Base-by-base conservation (phyloP, 1,284 basidiomycete species). In the Porphyrellus sp. region DNA sequence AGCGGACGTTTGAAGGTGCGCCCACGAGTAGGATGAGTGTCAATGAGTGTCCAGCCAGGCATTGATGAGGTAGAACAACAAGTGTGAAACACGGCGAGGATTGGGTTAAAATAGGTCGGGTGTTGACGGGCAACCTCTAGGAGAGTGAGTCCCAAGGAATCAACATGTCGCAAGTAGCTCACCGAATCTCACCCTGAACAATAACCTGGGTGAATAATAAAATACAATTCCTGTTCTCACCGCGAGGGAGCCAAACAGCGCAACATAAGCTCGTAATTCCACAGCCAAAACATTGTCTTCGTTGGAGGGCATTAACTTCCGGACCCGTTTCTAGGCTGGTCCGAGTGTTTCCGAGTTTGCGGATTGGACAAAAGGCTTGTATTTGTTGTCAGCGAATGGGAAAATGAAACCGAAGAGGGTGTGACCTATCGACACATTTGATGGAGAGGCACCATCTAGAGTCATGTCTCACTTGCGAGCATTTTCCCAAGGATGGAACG, bases 1-100 rank as follows among this genome's bases (percentile, higher is more conserved):
- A 63, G 46, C 8, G 45, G 45, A 25, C 58, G 60, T 31, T 27
- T 40, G 27, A 59, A 61, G 21, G 46, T 56, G 25, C 57, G 51
- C 16, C 59, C 57, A 5, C 42, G 39, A 6, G 16, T 27, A 23
- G 23, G 39, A 11, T 27, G 23, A 16, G 23, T 25, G 15, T 25
- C 39, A 23, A 5, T 24, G 1, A 40, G 9, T 12, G 39, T 24
- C 37, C 37, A 39, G 20, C 37, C 21, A 23, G 37, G 37, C 37
- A 39, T 39, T 8, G 16, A 13, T 25, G 39, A 13, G n/a, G 23
- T 39, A 24, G 39, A 39, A 24, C 12, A 25, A 40, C 20, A 7
- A 11, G 8, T 20, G 8, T 25, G 9, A 31, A 31, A 12, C 11
- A 31, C 9, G 30, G 30, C 30, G n/a, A 34, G 33, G 33, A 34